A percentile compares a stretch with the other conserved stretches of the same genome.
phyloP scores from a whole-genome alignment of 352 stramenopile species.

The Phytopythium kandeliae region DNA sequence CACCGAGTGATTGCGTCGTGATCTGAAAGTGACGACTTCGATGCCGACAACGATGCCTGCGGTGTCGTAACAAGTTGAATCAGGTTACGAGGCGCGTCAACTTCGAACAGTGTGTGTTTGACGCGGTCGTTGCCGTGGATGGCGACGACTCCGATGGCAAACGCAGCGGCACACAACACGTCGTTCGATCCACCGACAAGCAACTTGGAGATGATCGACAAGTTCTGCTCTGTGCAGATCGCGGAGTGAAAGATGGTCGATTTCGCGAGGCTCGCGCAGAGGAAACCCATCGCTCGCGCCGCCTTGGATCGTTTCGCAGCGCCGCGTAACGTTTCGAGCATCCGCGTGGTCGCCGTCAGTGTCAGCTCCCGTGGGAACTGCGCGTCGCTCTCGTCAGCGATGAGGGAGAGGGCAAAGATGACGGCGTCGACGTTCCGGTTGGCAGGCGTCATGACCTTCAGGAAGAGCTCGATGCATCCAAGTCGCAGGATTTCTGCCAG shows the following conservation, averaged over 20 bases:
- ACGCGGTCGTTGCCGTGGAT: slow-evolving; percentile 25
- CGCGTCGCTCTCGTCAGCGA: slow-evolving; percentile 45
- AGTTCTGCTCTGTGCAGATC: slow-evolving; percentile 45
- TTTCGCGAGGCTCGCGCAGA: slow-evolving; percentile 52
- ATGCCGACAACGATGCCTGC: background rate
- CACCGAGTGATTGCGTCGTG: slow-evolving; percentile 8
- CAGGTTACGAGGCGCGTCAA: slow-evolving; percentile 39
- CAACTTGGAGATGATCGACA: slow-evolving; percentile 64
- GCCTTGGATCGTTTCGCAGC: slow-evolving; percentile 52
- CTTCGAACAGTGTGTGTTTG: slow-evolving; percentile 41
- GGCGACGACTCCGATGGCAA: slow-evolving; percentile 45
- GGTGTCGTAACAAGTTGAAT: slow-evolving; percentile 35
- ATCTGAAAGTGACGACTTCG: background rate
- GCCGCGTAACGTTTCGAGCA: slow-evolving; percentile 61
- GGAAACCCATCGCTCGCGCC: slow-evolving; percentile 45
- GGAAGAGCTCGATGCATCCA: slow-evolving; percentile 47
- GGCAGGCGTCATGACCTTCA: slow-evolving; percentile 35
- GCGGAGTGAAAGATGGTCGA: slow-evolving; percentile 37
- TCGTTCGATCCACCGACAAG: slow-evolving; percentile 46
- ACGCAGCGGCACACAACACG: slow-evolving; percentile 42
- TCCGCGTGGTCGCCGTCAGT: slow-evolving; percentile 20
- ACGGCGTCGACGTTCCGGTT: slow-evolving; percentile 43
- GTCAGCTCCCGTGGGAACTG: slow-evolving; percentile 51
- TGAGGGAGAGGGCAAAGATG: slow-evolving; percentile 46
- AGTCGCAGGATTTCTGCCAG: slow-evolving; percentile 42